Evolutionary conservation across 352 stramenopile species (phyloP).

Genomic region (Phytopythium cucurbitacearum): DNA sequence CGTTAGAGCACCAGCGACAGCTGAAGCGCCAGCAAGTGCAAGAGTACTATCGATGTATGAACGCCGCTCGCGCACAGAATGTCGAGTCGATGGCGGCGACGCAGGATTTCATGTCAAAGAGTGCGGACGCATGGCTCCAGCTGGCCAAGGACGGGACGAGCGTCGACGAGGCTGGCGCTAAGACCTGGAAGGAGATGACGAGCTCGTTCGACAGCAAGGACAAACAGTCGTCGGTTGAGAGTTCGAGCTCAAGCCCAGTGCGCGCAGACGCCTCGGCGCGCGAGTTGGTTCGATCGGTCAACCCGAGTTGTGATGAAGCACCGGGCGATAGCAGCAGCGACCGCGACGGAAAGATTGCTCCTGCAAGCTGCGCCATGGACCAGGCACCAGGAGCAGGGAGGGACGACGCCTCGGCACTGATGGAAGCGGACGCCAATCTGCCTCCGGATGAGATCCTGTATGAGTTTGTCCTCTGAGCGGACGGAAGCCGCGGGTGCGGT

Average conservation of each 20-base stretch:
- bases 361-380: not conserved
- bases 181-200: slow-evolving; percentile 27
- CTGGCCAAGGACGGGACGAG: slow-evolving; percentile 22
- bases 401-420: not conserved
- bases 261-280: not conserved
- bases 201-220: slow-evolving; percentile 2
- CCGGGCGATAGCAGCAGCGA: too few relatives aligned
- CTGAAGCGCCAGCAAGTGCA: slow-evolving; percentile 27
- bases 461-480: slow-evolving; percentile 55
- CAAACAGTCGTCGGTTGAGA: slow-evolving; percentile 5
- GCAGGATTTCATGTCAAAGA: slow-evolving; percentile 39
- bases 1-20: slow-evolving; percentile 48
- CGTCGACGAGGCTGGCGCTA: slow-evolving; percentile 16
- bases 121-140: slow-evolving; percentile 39
- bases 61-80: slow-evolving; percentile 45
- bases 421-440: not conserved
- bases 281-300: not conserved
- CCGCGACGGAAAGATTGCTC: too few relatives aligned
- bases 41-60: slow-evolving; percentile 49
- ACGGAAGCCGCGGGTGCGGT: too few relatives aligned
- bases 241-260: too few relatives aligned
- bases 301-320: not conserved
- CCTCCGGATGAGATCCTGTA: slow-evolving; percentile 41
- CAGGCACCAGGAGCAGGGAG: slow-evolving; percentile 14
- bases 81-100: slow-evolving; percentile 39